phyloP scores from a whole-genome alignment of 805 yeast species.

The Hanseniaspora valbyensis region DNA sequence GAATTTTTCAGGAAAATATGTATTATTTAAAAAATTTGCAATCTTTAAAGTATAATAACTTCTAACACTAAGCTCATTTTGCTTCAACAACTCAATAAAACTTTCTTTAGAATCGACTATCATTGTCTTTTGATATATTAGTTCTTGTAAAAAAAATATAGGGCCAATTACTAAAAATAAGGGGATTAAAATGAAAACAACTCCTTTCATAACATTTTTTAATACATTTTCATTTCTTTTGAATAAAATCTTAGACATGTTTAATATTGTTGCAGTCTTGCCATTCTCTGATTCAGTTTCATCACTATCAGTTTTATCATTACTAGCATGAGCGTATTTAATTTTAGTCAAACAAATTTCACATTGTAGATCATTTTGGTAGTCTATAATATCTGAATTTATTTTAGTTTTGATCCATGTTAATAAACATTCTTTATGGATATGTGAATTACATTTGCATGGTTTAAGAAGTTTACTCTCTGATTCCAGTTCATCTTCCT shows the following conservation, averaged over 20 bases:
- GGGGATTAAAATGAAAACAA: neutral
- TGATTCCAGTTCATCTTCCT: slow-evolving; percentile 11
- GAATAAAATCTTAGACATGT: neutral
- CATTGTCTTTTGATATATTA: no score
- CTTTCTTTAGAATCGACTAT: no score
- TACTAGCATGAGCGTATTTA: neutral
- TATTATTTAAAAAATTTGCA: neutral
- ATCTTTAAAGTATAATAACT: no score
- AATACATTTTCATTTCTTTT: neutral
- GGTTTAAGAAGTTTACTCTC: slow-evolving; percentile 1
- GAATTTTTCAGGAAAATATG: neutral
- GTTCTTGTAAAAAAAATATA: neutral
- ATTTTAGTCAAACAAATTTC: slow-evolving; percentile 8
- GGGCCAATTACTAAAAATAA: neutral
- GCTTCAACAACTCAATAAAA: no score
- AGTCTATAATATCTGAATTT: slow-evolving; percentile 8
- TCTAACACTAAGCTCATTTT: no score
- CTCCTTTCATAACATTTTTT: neutral
- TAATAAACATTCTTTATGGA: slow-evolving; percentile 8
- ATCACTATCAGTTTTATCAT: neutral
- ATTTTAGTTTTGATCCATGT: slow-evolving; percentile 9
- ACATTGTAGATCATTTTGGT: slow-evolving; percentile 13
- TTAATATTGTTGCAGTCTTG: neutral
- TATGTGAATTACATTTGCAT: slow-evolving; percentile 11
- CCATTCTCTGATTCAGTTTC: neutral